Conservation (phyloP, 495 filamentous ascomycete genomes). For the Parmelia sp. region DNA sequence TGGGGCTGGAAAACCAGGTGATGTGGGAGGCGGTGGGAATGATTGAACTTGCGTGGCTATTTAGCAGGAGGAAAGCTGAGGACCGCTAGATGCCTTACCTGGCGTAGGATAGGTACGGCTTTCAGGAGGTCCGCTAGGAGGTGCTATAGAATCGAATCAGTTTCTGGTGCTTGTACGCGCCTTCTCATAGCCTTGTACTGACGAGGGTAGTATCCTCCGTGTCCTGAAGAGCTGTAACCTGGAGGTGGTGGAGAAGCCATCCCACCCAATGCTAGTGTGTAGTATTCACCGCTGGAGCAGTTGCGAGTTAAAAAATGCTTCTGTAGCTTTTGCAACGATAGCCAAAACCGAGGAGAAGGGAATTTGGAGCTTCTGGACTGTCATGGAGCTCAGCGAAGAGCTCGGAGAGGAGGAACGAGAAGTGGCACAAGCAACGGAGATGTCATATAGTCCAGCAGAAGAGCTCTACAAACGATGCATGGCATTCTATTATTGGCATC, state of each 20-base stretch:
- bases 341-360: background rate
- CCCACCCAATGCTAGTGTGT: background rate
- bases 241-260: slow-evolving; percentile 24
- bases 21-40: slow-evolving; percentile 27
- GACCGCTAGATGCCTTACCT: slow-evolving; percentile 4
- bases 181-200: background rate
- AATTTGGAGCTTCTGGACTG: background rate
- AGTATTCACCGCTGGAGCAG: background rate
- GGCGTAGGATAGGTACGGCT: slow-evolving; percentile 18
- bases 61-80: slow-evolving; percentile 9
- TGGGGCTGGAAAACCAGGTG: slow-evolving; percentile 32
- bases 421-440: background rate
- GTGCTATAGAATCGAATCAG: slow-evolving; percentile 20
- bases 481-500: slow-evolving; percentile 8
- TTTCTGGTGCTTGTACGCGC: background rate
- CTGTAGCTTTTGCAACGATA: background rate
- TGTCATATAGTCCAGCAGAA: slow-evolving; percentile 6
- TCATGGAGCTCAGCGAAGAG: slow-evolving; percentile 8
- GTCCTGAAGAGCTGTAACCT: slow-evolving; percentile 19
- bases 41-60: slow-evolving; percentile 18
- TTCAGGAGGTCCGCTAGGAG: slow-evolving; percentile 23
- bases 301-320: background rate
- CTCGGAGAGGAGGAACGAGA: slow-evolving; percentile 4
- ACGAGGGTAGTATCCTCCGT: slow-evolving; percentile 24
- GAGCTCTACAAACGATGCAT: background rate